Percentiles rank a stretch among this genome's conserved stretches.
These are phyloP conservation scores for Ogataea methanolica DNA, from an alignment of 805 yeast species.

Conservation along the genomic window DNA sequence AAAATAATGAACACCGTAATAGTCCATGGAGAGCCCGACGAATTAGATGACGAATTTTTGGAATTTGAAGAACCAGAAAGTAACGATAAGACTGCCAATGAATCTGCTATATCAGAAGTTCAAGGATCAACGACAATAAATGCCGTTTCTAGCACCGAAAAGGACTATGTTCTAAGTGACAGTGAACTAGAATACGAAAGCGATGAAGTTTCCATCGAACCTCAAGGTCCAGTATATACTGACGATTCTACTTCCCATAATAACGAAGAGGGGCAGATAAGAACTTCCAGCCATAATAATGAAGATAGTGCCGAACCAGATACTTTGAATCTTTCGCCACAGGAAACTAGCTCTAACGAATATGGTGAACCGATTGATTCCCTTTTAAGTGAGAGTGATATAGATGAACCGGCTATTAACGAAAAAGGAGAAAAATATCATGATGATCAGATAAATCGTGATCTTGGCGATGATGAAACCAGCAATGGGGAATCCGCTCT, in stretches of 20 bases:
- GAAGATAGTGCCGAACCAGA: not conserved
- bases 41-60: not conserved
- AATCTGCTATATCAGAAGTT: too few species aligned
- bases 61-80: not conserved
- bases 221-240: not conserved
- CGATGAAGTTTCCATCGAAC: conserved; percentile 21
- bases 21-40: not conserved
- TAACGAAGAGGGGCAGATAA: too few species aligned
- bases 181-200: conserved; percentile 30
- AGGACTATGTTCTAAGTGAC: conserved; percentile 10
- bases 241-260: not conserved
- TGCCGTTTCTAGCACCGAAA: too few species aligned
- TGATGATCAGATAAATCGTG: not conserved
- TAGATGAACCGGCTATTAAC: not conserved
- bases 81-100: too few species aligned
- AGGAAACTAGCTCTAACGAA: too few species aligned
- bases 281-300: not conserved
- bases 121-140: too few species aligned
- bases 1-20: too few species aligned
- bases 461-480: not conserved
- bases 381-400: not conserved
- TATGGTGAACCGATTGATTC: not conserved
- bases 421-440: not conserved
- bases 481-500: not conserved
- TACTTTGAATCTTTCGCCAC: not conserved